A percentile compares a stretch with the other conserved stretches of the same genome.
phyloP scores from a whole-genome alignment of 345 rosid genomes.

The Eucalyptus cladocalyx region DNA sequence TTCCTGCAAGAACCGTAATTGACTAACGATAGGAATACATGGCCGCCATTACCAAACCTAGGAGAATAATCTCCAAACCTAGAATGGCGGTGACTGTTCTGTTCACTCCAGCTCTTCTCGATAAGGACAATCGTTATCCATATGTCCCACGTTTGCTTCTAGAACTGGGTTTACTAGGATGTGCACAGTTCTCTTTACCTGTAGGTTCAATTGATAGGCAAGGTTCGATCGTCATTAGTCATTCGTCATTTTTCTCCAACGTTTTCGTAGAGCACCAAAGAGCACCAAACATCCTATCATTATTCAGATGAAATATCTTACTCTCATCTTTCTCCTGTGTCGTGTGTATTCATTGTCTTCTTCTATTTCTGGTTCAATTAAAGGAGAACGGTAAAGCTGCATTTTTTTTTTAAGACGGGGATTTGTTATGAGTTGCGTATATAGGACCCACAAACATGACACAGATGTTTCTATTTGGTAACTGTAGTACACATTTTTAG shows the following conservation, averaged over 20 bases:
- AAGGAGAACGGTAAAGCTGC: neutral
- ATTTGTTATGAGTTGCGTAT: neutral
- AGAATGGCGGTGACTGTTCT: neutral
- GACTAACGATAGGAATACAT: too few relatives aligned
- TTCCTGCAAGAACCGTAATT: neutral
- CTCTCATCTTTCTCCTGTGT: neutral
- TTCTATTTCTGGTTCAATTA: neutral
- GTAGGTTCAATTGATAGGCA: neutral
- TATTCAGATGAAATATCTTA: neutral
- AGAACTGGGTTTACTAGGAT: neutral
- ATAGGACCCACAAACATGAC: neutral
- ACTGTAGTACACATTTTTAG: neutral
- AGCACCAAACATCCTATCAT: neutral
- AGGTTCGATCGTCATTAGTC: neutral
- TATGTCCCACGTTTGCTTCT: neutral
- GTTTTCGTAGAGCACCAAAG: neutral
- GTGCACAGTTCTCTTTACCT: neutral
- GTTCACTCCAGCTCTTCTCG: neutral
- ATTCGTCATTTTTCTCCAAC: neutral
- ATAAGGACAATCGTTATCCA: neutral
- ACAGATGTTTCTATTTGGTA: neutral
- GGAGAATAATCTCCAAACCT: neutral
- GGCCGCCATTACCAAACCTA: neutral
- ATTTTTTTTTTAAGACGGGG: neutral
- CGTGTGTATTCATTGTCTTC: neutral